Evolutionary conservation across 257 asterid species (phyloP), one percentile per base, ranked within the genome.

Genomic region (Perilla frutescens): DNA sequence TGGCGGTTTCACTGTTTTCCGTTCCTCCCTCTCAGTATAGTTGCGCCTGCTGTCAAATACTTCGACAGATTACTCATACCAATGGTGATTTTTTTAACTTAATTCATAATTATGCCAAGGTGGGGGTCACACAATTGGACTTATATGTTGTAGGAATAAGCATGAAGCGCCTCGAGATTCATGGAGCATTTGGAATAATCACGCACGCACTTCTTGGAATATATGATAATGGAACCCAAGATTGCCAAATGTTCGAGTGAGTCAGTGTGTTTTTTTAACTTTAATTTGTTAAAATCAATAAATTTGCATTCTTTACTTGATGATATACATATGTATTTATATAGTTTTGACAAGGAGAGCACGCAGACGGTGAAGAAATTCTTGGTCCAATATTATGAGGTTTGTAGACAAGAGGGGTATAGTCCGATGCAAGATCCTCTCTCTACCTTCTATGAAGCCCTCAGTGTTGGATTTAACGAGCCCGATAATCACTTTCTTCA

Each of bases 171-270:
- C 89, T 94, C 11, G 90, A 86, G 78, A 81, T 94, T 77, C 93
- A 90, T 72, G 98, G 97, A 73, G 72, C 67, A 9, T 51, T 94
- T 14, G 98, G 97, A 31, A 75, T 83, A n/a, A 79, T 94, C 63
- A 77, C 79, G 13, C 96, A 94, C 73, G 96, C 82, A 4, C 31
- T 87, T 80, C 75, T 94, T 7, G 84, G 81, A 74, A 67, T 66
- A 59, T 86, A 76, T 50, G 84, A 82, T 29, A 56, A 43, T 34
- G 79, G 72, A 43, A 66, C 55, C 71, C 82, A 81, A 8, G 84
- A 82, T 58, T 66, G 57, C 55, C 86, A 77, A 29, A 77, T 83
- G 77, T 83, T 84, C 0, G 91, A 94, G 98, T 91, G 73, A 79
- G 91, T 76, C 8, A 3, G 3, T 43, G 8, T 40, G 8, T 40